These are phyloP conservation scores for Tuber umbilicatum DNA, from an alignment of 495 filamentous ascomycete genomes.

Conservation along the genomic window DNA sequence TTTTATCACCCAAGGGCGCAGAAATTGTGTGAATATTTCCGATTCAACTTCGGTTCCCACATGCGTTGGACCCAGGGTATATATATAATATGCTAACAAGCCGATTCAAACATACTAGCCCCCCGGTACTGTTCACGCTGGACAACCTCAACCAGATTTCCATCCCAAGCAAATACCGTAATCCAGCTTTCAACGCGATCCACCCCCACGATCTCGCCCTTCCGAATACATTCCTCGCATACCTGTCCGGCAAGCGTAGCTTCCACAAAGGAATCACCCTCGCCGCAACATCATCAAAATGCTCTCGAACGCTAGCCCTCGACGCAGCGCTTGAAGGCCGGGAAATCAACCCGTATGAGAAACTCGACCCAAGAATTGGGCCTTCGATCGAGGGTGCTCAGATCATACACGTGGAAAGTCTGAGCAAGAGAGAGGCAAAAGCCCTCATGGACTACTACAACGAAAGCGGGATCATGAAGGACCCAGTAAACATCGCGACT, in stretches of 20 bases:
- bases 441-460: slow-evolving; percentile 90
- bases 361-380: slow-evolving; percentile 61
- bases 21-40: background rate
- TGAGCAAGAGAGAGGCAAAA: slow-evolving; percentile 69
- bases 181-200: slow-evolving; percentile 59
- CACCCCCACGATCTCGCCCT: slow-evolving; percentile 82
- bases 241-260: slow-evolving; percentile 53
- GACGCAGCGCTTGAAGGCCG: slow-evolving; percentile 58
- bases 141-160: slow-evolving; percentile 79
- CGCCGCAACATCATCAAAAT: slow-evolving; percentile 62
- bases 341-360: slow-evolving; percentile 47
- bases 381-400: slow-evolving; percentile 52
- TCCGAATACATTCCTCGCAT: slow-evolving; percentile 64
- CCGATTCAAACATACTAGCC: slow-evolving; percentile 46
- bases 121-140: slow-evolving; percentile 69
- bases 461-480: slow-evolving; percentile 68
- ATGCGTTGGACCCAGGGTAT: background rate
- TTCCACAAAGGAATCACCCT: slow-evolving; percentile 75
- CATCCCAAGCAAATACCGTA: slow-evolving; percentile 64
- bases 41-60: background rate
- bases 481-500: slow-evolving; percentile 57
- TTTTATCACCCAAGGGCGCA: background rate
- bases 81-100: background rate
- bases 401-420: slow-evolving; percentile 52
- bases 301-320: slow-evolving; percentile 55